These are phyloP conservation scores for Saccharomycopsis malanga DNA, from an alignment of 805 yeast genomes.

Conservation along the genomic window DNA sequence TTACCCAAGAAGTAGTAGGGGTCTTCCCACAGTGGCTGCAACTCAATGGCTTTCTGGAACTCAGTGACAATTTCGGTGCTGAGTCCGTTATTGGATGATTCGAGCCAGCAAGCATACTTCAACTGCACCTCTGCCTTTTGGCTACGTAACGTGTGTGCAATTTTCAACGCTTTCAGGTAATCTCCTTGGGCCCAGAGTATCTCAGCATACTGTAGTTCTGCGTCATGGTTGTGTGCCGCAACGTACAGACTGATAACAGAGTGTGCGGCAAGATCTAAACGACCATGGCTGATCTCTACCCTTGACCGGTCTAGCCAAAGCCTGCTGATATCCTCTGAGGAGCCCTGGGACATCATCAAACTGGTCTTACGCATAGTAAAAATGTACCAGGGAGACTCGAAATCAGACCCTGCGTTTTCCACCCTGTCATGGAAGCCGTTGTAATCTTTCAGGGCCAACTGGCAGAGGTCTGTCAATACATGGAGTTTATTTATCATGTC, in stretches of 20 bases:
- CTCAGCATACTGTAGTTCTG: conserved; percentile 71
- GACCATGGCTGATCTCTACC: conserved; percentile 58
- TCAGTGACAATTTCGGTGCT: conserved; percentile 65
- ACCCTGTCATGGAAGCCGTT: conserved; percentile 24
- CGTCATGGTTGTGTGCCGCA: conserved; percentile 29
- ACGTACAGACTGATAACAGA: conserved; percentile 51
- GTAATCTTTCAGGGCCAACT: background rate
- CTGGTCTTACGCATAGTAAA: conserved; percentile 46
- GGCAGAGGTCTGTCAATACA: conserved; percentile 50
- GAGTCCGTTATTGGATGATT: conserved; percentile 74
- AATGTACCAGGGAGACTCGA: conserved; percentile 52
- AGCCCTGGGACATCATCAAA: conserved; percentile 35
- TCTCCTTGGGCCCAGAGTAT: conserved; percentile 88
- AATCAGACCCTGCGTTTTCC: conserved; percentile 41
- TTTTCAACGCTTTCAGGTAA: conserved; percentile 72
- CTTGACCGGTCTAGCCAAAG: conserved; percentile 55
- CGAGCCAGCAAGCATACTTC: conserved; percentile 84
- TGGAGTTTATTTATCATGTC: conserved; percentile 49
- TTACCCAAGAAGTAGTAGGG: conserved; percentile 76
- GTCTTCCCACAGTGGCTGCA: conserved; percentile 61
- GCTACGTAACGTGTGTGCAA: conserved; percentile 41
- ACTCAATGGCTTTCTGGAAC: conserved; percentile 50
- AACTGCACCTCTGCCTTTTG: conserved; percentile 41
- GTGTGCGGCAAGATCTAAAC: conserved; percentile 67
- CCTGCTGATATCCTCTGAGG: conserved; percentile 28